These are phyloP conservation scores for Blastomyces silverae DNA, from an alignment of 2,329 filamentous ascomycete species.

Conservation along the genomic window DNA sequence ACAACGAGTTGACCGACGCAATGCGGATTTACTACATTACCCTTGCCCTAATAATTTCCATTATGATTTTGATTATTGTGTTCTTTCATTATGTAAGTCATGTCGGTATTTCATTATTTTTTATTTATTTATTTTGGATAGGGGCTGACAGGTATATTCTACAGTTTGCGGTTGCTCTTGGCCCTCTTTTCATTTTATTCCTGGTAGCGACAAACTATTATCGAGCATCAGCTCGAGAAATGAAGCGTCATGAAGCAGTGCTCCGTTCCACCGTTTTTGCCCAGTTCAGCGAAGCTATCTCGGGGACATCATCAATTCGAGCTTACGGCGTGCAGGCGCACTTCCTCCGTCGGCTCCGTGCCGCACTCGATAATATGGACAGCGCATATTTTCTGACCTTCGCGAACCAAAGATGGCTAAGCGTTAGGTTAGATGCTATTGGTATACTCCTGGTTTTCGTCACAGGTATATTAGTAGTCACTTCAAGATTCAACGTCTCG, in stretches of 20 bases:
- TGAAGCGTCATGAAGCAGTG: conserved; percentile 89
- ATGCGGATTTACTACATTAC: conserved; percentile 92
- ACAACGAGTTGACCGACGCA: conserved; percentile 80
- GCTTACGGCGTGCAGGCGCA: conserved; percentile 76
- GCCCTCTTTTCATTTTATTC: conserved; percentile 67
- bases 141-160: conserved; percentile 4
- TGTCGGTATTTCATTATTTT: background rate
- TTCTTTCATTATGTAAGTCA: conserved; percentile 71
- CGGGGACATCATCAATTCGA: conserved; percentile 67
- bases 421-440: conserved; percentile 74
- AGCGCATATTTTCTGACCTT: conserved; percentile 92
- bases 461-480: conserved; percentile 84
- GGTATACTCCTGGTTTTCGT: conserved; percentile 80
- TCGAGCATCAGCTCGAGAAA: conserved; percentile 79
- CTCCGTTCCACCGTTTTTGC: conserved; percentile 83
- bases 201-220: conserved; percentile 81
- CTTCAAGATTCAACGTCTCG: conserved; percentile 74
- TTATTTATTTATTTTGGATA: conserved; percentile 13
- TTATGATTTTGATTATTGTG: conserved; percentile 87
- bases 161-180: conserved; percentile 61
- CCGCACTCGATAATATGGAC: conserved; percentile 83
- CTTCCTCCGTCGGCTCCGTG: conserved; percentile 63
- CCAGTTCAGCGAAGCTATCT: conserved; percentile 82
- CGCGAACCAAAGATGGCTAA: conserved; percentile 91
- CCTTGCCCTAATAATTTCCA: conserved; percentile 69